A percentile compares a stretch with the other conserved stretches of the same genome.
Evolutionary conservation across 306 rosid genomes (phyloP).

Genomic region (Geum urbanum): DNA sequence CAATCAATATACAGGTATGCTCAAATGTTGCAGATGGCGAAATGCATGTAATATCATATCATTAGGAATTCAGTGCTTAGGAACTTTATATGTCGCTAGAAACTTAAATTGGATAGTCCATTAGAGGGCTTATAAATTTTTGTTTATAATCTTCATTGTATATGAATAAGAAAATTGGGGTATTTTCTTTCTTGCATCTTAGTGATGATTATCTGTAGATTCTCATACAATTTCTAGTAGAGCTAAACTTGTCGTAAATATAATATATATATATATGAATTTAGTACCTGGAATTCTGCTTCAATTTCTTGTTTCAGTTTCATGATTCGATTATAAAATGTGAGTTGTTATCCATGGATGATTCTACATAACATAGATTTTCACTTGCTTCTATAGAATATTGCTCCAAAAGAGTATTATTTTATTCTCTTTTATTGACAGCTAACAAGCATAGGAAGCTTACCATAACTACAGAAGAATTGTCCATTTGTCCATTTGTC

Average conservation of each 20-base stretch:
- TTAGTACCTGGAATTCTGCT: background rate
- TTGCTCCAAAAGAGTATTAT: background rate
- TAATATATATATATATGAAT: background rate
- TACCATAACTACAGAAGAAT: too few species aligned
- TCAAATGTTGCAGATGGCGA: constrained; percentile 21
- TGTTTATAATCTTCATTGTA: constrained; percentile 35
- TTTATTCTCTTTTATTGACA: too few species aligned
- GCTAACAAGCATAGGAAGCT: too few species aligned
- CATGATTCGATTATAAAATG: background rate
- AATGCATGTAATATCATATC: constrained; percentile 31
- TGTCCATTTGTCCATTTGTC: too few species aligned
- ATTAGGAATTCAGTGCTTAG: constrained; percentile 34
- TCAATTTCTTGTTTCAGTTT: background rate
- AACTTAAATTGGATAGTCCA: constrained; percentile 29
- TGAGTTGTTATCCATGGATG: background rate
- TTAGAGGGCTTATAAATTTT: constrained; percentile 36
- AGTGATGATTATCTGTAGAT: constrained; percentile 26
- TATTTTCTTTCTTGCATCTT: constrained; percentile 37
- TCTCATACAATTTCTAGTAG: constrained; percentile 23
- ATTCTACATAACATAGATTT: background rate
- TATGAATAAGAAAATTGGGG: constrained; percentile 46
- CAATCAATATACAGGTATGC: constrained; percentile 23
- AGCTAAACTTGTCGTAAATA: constrained; percentile 24
- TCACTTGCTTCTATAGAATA: background rate
- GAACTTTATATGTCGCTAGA: constrained; percentile 24